A percentile compares a stretch with the other conserved stretches of the same genome.
Conservation (phyloP, 2,329 filamentous ascomycete genomes). For the Talaromyces islandicus region DNA sequence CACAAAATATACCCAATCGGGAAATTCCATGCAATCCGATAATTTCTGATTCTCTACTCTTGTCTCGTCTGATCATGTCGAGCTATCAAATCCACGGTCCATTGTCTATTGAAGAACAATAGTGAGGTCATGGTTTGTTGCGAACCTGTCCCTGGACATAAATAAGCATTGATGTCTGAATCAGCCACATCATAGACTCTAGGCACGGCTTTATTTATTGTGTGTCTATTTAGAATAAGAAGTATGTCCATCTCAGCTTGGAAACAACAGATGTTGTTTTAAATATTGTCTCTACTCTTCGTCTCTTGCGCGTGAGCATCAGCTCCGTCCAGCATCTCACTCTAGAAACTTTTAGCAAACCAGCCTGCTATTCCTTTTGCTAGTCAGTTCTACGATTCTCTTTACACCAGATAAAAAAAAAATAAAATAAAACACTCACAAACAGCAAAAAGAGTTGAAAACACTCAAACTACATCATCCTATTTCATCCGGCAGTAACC, state of each 20-base stretch:
- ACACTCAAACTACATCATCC: not conserved
- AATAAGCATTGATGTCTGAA: not conserved
- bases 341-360: not conserved
- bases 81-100: not conserved
- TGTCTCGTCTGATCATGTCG: too few species aligned
- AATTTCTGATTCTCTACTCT: not conserved
- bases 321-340: not conserved
- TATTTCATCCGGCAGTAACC: not conserved
- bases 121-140: not conserved
- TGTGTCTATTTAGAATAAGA: not conserved
- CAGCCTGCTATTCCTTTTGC: not conserved
- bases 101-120: not conserved
- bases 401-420: too few species aligned
- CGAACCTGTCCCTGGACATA: not conserved
- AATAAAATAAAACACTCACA: too few species aligned
- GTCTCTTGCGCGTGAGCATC: not conserved
- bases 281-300: conserved; percentile 5
- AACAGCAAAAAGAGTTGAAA: not conserved
- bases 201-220: not conserved
- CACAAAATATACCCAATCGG: not conserved
- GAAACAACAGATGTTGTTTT: not conserved
- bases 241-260: not conserved
- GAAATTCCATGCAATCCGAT: not conserved
- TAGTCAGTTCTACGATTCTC: too few species aligned
- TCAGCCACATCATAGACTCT: not conserved